Evolutionary conservation across 2,329 filamentous ascomycete species (phyloP), one percentile per base, ranked within the genome.

Genomic region (Exserohilum turcica): DNA sequence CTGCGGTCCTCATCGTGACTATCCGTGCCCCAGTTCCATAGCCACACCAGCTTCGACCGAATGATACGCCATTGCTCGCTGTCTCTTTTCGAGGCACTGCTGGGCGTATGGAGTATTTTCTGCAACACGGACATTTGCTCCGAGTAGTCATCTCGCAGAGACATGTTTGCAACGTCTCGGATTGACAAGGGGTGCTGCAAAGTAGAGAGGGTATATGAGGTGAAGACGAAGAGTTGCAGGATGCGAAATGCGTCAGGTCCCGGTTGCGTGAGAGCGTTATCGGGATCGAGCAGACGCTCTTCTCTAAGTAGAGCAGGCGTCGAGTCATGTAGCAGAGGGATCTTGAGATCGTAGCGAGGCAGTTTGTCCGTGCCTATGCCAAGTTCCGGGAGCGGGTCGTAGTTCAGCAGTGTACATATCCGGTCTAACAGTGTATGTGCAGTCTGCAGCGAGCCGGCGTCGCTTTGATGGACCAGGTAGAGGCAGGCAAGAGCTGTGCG

Each of bases 1-100:
- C 66, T 67, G 19, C 71, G 74, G 40, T 68, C 64, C 6, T 68
- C 61, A 29, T 74, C 74, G 43, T 75, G 68, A 59, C 75, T 54
- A 82, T 78, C 19, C 80, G 79, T 29, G 6, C 86, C 86, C 89
- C 89, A 92, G 64, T 83, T 82, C 67, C 86, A 85, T 27, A 93
- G 78, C 90, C 90, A 93, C 3, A 91, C 69, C 7, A 92, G 73
- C 63, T 87, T 85, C 36, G 82, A 82, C 52, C 89, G 81, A 10
- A 83, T 80, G 47, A 77, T 79, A 21, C 38, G 63, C 72, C 71
- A 74, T 35, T 72, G 60, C 29, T 79, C 79, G 54, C 90, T 86
- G 47, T 90, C 85, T 31, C 80, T 81, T 55, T 82, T 85, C 2
- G 82, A 76, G 10, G 78, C 78, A 48, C 79, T 79, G 42, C 73